Evolutionary conservation across 441 rosid species (phyloP), one percentile per base, ranked within the genome.

Genomic region (Populus hybrid): DNA sequence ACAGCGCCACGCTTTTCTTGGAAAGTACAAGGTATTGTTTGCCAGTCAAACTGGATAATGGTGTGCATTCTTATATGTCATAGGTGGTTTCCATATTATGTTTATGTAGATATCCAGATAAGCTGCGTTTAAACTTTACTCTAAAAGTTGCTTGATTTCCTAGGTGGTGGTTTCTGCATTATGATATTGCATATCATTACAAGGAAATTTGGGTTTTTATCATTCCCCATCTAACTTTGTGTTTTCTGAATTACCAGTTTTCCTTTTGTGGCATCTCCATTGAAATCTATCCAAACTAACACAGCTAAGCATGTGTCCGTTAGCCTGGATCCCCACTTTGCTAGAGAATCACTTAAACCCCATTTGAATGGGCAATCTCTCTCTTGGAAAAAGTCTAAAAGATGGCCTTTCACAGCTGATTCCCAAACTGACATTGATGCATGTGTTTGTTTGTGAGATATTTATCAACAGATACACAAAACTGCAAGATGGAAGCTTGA

Each of bases 1-100:
- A 78, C 97, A 96, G 72, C 98, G 99, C 73, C 99, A 96, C 84
- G 86, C 98, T 86, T 96, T 96, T 81, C 82, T 94, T 16, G 99
- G 98, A 81, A 96, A 94, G 82, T 96, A 94, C 85, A 94, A 94
- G 97, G 97, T 94, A 86, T 68, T 23, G 23, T 59, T 80, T 65
- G 46, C 61, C 38, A 10, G 24, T 34, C 5, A 26, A 38, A 46
- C 68, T 72, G 42, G 70, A n/a, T 75, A 75, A 19, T 40, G 23
- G 34, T 67, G 32, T 30, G 34, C 23, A 64, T 73, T 12, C n/a
- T 30, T 70, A 50, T 46, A 46, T 46, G 18, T 46, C 57, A 14
- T 46, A 12, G 57, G 19, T 46, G 19, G 57, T 46, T 14, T 46
- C 18, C 57, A 14, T 7, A 46, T 46, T 14, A 46, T 46, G 7